A percentile compares a stretch with the other conserved stretches of the same genome.
Evolutionary conservation across 805 yeast species (phyloP).

Genomic region (Monosporozyma aquatica): DNA sequence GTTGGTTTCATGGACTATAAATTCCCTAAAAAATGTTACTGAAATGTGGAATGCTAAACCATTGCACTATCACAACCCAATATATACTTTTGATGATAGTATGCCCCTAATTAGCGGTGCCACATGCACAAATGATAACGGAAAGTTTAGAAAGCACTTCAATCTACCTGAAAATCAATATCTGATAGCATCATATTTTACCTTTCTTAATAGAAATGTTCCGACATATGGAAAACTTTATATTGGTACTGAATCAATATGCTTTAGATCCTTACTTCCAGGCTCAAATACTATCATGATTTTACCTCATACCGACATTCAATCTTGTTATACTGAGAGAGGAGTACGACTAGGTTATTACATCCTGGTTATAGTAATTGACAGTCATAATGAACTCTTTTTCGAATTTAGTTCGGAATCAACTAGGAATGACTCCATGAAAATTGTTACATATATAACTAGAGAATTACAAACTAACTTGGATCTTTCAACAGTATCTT

Average conservation of each 20-base stretch:
- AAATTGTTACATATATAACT: constrained; percentile 31
- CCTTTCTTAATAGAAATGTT: constrained; percentile 57
- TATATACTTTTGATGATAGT: constrained; percentile 36
- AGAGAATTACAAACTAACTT: background rate
- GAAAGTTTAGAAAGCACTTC: constrained; percentile 57
- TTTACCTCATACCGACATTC: constrained; percentile 66
- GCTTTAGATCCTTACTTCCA: constrained; percentile 72
- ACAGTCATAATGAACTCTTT: constrained; percentile 67
- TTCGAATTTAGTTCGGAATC: constrained; percentile 62
- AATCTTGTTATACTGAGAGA: constrained; percentile 54
- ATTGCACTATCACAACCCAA: constrained; percentile 45
- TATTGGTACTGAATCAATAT: constrained; percentile 57
- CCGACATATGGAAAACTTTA: constrained; percentile 82
- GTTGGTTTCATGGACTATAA: constrained; percentile 12
- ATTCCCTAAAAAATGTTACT: constrained; percentile 16
- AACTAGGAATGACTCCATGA: constrained; percentile 66
- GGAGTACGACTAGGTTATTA: constrained; percentile 63
- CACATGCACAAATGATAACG: constrained; percentile 40
- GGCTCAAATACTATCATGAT: constrained; percentile 76
- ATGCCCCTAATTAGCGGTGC: constrained; percentile 38
- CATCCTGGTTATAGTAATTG: constrained; percentile 60
- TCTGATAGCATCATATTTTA: constrained; percentile 60
- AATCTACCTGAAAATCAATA: constrained; percentile 44
- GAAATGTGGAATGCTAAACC: constrained; percentile 53
- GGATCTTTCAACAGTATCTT: background rate